Percentiles rank a stretch among this genome's conserved stretches.
These are phyloP conservation scores for Boletus smithii DNA, from an alignment of 1,284 basidiomycete genomes.

Conservation along the genomic window DNA sequence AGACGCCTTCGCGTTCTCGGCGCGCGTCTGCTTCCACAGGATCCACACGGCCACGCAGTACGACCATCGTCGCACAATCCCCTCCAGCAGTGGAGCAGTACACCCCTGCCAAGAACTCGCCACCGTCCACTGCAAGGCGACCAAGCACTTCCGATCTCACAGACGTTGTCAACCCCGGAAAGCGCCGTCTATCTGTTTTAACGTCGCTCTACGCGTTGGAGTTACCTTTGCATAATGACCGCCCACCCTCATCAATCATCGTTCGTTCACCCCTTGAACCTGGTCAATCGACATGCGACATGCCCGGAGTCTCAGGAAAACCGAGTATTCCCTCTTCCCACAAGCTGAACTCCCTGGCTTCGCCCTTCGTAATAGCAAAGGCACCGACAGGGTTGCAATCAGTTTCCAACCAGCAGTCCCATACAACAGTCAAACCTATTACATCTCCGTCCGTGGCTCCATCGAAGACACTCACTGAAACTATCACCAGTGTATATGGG, in stretches of 20 bases:
- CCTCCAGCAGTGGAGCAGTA: constrained; percentile 5
- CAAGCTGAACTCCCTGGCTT: constrained; percentile 11
- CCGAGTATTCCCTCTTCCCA: background rate
- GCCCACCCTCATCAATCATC: constrained; percentile 24
- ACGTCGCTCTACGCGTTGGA: constrained; percentile 16
- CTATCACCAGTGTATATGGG: background rate
- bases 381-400: constrained; percentile 1
- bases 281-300: background rate
- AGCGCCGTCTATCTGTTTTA: constrained; percentile 3
- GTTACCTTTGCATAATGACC: constrained; percentile 9
- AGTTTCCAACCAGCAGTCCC: background rate
- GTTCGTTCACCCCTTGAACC: constrained; percentile 18
- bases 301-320: background rate
- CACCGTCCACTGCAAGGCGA: background rate
- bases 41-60: constrained; percentile 16
- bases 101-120: constrained; percentile 1
- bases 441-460: constrained; percentile 3
- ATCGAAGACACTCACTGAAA: background rate
- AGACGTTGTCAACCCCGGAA: constrained; percentile 1
- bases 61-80: constrained; percentile 10
- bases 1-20: constrained; percentile 21
- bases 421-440: constrained; percentile 3
- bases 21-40: constrained; percentile 18
- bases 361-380: constrained; percentile 16
- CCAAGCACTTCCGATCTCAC: constrained; percentile 3